Percentiles rank a stretch among this genome's conserved stretches.
Evolutionary conservation across 2,329 filamentous ascomycete genomes (phyloP).

Genomic region (Sporothrix dimorphospora): DNA sequence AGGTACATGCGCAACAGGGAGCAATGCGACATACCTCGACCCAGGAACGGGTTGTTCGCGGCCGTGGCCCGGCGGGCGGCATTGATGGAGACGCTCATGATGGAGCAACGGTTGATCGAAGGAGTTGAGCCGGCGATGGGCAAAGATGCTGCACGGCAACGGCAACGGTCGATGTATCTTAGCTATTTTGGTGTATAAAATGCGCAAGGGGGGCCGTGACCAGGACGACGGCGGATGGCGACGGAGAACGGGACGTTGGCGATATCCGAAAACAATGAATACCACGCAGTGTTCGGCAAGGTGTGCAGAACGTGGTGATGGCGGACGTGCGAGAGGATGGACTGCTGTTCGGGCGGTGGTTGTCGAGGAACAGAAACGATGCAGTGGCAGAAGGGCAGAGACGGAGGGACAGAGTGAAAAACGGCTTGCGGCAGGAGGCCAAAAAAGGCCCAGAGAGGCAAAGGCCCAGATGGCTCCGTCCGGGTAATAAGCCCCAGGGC

Average conservation of each 20-base stretch:
- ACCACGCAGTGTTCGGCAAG: background rate
- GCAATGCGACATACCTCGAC: constrained; percentile 46
- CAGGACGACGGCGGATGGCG: background rate
- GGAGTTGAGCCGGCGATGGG: background rate
- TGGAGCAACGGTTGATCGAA: constrained; percentile 25
- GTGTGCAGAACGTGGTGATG: constrained; percentile 5
- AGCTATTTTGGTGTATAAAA: constrained; percentile 11
- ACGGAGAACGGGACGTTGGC: background rate
- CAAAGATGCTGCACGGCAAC: background rate
- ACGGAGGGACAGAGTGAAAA: constrained; percentile 25
- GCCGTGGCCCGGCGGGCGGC: constrained; percentile 57
- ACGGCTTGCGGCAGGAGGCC: constrained; percentile 25
- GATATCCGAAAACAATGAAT: background rate
- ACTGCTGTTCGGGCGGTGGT: background rate
- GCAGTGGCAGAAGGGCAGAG: background rate
- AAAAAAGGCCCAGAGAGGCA: constrained; percentile 24
- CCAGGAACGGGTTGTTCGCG: constrained; percentile 56
- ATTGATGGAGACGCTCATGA: constrained; percentile 61
- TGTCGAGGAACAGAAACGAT: constrained; percentile 5
- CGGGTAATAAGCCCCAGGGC: constrained; percentile 27
- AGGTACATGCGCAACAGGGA: constrained; percentile 13
- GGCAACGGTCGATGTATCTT: constrained; percentile 7
- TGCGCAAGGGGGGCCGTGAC: background rate
- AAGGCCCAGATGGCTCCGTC: constrained; percentile 23
- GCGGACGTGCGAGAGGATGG: background rate